Evolutionary conservation across 139 green algal species (phyloP).

Genomic region (Volvox africanus): DNA sequence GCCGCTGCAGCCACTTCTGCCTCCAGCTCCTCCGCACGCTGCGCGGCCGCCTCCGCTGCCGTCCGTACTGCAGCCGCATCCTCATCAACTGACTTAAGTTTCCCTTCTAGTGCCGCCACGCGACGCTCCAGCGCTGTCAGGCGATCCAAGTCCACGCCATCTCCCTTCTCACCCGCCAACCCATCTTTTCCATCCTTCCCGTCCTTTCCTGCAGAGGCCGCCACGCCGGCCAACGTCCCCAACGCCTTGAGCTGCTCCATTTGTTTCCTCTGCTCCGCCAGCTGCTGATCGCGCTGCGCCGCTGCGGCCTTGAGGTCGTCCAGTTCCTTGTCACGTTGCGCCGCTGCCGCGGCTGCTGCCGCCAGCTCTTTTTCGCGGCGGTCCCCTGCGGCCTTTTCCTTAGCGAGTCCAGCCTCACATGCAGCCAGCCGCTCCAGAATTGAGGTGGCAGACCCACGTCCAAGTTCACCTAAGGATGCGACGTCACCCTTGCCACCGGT

Average conservation of each 20-base stretch:
- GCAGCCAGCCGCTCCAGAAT: not conserved
- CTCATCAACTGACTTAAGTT: not conserved
- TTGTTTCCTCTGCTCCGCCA: not conserved
- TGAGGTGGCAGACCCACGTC: not conserved
- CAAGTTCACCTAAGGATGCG: not conserved
- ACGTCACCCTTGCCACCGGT: not conserved
- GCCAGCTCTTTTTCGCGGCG: not conserved
- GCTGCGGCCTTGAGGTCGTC: not conserved
- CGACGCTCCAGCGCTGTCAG: not conserved
- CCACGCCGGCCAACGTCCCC: not conserved
- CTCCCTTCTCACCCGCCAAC: not conserved
- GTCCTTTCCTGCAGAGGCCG: not conserved
- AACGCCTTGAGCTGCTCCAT: not conserved
- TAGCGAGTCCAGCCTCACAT: not conserved
- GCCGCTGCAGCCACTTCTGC: not conserved
- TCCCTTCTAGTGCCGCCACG: not conserved
- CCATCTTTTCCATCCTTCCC: not conserved
- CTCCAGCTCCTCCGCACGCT: not conserved
- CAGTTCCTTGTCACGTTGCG: not conserved
- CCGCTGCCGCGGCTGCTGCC: not conserved
- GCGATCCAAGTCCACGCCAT: not conserved
- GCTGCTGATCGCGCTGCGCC: not conserved
- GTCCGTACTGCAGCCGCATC: not conserved
- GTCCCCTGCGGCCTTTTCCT: not conserved
- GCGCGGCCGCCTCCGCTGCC: slow-evolving; percentile 13